Conservation (phyloP, 2,329 filamentous ascomycete genomes). For the Ophiocordyceps camponoti-leonardi region DNA sequence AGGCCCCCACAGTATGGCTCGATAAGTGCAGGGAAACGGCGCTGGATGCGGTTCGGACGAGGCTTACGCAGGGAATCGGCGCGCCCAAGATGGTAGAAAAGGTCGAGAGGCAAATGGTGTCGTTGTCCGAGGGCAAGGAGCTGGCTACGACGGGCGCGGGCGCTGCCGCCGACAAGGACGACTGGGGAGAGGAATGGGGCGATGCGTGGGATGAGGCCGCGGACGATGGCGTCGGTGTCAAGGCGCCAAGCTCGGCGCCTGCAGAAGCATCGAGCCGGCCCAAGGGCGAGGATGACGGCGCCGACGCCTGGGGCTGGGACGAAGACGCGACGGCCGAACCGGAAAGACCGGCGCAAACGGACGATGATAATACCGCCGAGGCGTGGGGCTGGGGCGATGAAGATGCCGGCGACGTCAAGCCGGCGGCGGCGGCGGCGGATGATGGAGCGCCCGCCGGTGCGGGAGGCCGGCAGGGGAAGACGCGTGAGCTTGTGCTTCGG, state of each 20-base stretch:
- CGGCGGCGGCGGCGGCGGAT: conserved; percentile 5
- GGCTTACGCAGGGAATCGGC: conserved; percentile 51
- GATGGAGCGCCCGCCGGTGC: conserved; percentile 6
- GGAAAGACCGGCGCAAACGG: conserved; percentile 11
- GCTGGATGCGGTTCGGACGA: conserved; percentile 54
- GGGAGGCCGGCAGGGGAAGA: conserved; percentile 10
- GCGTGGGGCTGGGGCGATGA: conserved; percentile 81
- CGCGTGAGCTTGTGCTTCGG: conserved; percentile 56
- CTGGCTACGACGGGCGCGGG: conserved; percentile 36
- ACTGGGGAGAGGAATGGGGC: conserved; percentile 67
- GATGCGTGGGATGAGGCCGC: conserved; percentile 65
- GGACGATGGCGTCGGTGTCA: conserved; percentile 23
- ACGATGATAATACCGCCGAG: conserved; percentile 37
- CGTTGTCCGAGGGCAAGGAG: conserved; percentile 46
- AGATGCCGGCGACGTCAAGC: conserved; percentile 20
- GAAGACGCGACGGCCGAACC: conserved; percentile 32
- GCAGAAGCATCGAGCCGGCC: conserved; percentile 2
- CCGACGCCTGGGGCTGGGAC: conserved; percentile 74
- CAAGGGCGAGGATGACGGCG: conserved; percentile 22
- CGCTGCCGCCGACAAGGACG: conserved; percentile 28
- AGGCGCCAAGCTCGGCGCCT: conserved; percentile 7
- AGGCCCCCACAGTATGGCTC: conserved; percentile 72
- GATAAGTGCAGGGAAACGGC: conserved; percentile 65
- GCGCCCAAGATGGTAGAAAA: conserved; percentile 57
- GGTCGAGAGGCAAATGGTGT: conserved; percentile 68